phyloP scores from a whole-genome alignment of 345 rosid genomes.

The Bruguiera gymnorhiza region DNA sequence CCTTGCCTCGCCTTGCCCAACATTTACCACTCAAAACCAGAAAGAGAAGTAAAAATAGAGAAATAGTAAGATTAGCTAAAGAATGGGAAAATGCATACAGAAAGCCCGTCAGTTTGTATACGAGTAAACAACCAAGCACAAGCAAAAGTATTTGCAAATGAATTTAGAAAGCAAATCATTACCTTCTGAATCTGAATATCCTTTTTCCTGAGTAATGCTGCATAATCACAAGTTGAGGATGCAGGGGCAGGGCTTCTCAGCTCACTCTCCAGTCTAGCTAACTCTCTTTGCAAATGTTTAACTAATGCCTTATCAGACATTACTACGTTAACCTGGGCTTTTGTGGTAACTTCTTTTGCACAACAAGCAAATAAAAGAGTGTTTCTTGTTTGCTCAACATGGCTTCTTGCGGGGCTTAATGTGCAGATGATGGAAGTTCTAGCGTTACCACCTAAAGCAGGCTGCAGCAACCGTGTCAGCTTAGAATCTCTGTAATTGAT shows the following conservation, averaged over 20 bases:
- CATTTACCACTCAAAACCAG: too few species aligned
- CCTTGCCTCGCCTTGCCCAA: too few species aligned
- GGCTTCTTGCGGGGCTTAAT: slow-evolving; percentile 92
- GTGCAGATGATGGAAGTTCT: slow-evolving; percentile 96
- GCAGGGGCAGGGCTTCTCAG: slow-evolving; percentile 65
- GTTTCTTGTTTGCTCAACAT: slow-evolving; percentile 97
- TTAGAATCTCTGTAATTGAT: slow-evolving; percentile 96
- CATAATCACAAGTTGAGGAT: slow-evolving; percentile 54
- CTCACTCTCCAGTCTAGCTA: slow-evolving; percentile 93
- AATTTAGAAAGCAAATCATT: not conserved
- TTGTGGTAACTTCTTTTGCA: slow-evolving; percentile 95
- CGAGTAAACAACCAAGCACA: not conserved
- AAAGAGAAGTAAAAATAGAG: too few species aligned
- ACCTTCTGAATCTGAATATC: slow-evolving; percentile 96
- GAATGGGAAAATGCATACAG: not conserved
- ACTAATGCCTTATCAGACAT: slow-evolving; percentile 99
- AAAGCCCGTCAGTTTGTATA: not conserved
- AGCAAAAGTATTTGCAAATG: not conserved
- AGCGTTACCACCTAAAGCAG: slow-evolving; percentile 95
- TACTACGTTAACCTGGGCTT: slow-evolving; percentile 95
- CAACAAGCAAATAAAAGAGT: slow-evolving; percentile 95
- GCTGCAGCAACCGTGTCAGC: slow-evolving; percentile 89
- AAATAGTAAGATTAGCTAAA: too few species aligned
- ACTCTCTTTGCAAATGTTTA: slow-evolving; percentile 84
- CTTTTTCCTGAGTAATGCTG: slow-evolving; percentile 65